phyloP scores from a whole-genome alignment of 805 yeast species.

The Kodamaea kaohsiungensis region DNA sequence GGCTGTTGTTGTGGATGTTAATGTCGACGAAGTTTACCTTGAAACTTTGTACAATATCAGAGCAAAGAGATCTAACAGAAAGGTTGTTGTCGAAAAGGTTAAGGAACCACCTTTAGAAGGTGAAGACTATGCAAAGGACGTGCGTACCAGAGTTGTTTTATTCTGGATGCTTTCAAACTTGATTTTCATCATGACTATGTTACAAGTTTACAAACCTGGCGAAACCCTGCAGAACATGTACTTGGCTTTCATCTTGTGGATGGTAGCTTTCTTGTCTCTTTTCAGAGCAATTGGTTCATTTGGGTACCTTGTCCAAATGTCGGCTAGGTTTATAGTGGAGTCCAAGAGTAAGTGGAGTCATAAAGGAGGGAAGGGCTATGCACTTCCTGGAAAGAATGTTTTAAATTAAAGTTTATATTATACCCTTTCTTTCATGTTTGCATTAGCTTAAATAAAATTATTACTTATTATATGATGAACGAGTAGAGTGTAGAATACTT shows the following conservation, averaged over 20 bases:
- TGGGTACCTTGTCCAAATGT: constrained; percentile 55
- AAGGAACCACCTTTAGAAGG: constrained; percentile 40
- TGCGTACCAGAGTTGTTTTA: constrained; percentile 93
- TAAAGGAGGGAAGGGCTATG: constrained; percentile 37
- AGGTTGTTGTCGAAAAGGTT: constrained; percentile 30
- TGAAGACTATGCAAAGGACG: constrained; percentile 91
- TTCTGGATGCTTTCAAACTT: constrained; percentile 88
- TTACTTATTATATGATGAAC: neutral
- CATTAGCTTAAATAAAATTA: neutral
- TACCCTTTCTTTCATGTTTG: neutral
- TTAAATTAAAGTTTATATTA: constrained; percentile 23
- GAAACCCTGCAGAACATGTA: constrained; percentile 64
- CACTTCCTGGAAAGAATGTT: constrained; percentile 33
- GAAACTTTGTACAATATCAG: constrained; percentile 72
- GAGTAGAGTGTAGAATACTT: too few relatives aligned
- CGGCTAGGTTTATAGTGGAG: constrained; percentile 39
- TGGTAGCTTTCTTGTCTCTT: constrained; percentile 81
- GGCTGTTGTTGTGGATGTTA: constrained; percentile 79
- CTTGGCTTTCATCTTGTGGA: constrained; percentile 83
- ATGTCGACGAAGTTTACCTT: constrained; percentile 80
- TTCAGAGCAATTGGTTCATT: constrained; percentile 84
- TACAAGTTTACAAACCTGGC: constrained; percentile 75
- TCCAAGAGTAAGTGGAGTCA: constrained; percentile 43
- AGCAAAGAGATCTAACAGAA: constrained; percentile 63
- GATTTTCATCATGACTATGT: constrained; percentile 80